phyloP scores from a whole-genome alignment of 805 yeast genomes.

The Saccharomyces kudriavzevii region DNA sequence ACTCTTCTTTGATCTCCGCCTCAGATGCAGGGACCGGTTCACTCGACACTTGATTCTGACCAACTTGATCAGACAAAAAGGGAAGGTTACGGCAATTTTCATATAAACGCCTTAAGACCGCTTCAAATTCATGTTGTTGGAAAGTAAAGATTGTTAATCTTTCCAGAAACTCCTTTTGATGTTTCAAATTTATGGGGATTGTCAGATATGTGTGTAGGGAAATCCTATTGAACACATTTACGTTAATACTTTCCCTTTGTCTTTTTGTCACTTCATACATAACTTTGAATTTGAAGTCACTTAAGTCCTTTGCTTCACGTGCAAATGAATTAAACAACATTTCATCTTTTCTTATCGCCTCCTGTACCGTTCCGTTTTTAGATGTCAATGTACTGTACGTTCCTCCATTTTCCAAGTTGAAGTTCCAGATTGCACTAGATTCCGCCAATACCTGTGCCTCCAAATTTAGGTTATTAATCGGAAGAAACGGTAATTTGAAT shows the following conservation, averaged over 20 bases:
- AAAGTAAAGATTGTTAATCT: conserved; percentile 23
- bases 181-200: conserved; percentile 22
- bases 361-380: conserved; percentile 14
- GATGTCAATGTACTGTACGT: conserved; percentile 30
- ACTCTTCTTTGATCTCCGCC: background rate
- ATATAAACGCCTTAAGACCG: conserved; percentile 6
- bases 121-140: conserved; percentile 19
- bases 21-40: background rate
- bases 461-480: conserved; percentile 39
- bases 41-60: background rate
- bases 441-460: conserved; percentile 53
- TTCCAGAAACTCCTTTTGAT: conserved; percentile 18
- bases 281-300: conserved; percentile 17
- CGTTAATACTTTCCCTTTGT: conserved; percentile 15
- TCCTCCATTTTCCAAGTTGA: conserved; percentile 25
- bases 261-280: conserved; percentile 9
- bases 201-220: conserved; percentile 21
- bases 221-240: conserved; percentile 13
- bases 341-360: background rate
- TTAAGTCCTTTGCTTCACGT: conserved; percentile 3
- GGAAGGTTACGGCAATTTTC: background rate
- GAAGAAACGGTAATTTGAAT: conserved; percentile 56
- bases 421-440: conserved; percentile 63
- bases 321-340: conserved; percentile 5
- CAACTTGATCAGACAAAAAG: background rate